These are phyloP conservation scores for Colletotrichum lindemuthianum DNA, from an alignment of 2,329 filamentous ascomycete genomes.

Conservation along the genomic window DNA sequence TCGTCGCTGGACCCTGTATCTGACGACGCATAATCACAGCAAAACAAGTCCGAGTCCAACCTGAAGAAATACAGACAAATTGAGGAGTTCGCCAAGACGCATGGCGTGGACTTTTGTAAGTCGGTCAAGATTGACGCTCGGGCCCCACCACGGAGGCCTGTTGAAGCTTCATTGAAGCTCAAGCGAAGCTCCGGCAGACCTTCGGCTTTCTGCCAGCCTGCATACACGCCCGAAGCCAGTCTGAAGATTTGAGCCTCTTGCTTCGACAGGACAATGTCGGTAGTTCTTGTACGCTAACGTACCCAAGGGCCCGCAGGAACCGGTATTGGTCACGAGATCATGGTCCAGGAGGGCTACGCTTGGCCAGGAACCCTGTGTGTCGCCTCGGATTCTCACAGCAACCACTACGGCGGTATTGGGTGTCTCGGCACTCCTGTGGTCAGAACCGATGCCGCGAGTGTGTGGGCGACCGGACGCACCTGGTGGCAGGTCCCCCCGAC, in stretches of 20 bases:
- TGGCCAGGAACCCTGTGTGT: conserved; percentile 90
- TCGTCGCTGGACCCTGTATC: neutral
- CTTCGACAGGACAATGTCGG: too few relatives aligned
- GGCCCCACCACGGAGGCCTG: too few relatives aligned
- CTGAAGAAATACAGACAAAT: conserved; percentile 86
- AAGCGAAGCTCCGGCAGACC: too few relatives aligned
- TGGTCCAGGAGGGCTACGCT: conserved; percentile 83
- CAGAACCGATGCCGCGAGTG: conserved; percentile 84
- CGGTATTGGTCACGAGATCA: conserved; percentile 89
- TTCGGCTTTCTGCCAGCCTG: too few relatives aligned
- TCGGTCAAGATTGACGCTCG: too few relatives aligned
- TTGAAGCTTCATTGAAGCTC: too few relatives aligned
- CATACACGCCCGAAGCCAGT: too few relatives aligned
- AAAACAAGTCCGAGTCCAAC: conserved; percentile 55
- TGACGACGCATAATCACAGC: neutral
- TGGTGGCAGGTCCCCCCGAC: conserved; percentile 93
- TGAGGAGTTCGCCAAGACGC: conserved; percentile 80
- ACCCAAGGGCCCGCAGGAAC: conserved; percentile 66
- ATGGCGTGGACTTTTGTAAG: conserved; percentile 78
- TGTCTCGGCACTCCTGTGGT: conserved; percentile 80
- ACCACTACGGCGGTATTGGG: conserved; percentile 85
- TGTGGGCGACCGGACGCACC: conserved; percentile 84
- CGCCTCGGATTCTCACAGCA: conserved; percentile 80
- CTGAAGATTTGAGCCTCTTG: too few relatives aligned
- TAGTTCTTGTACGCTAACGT: too few relatives aligned